These are phyloP conservation scores for Lactarius sanguifluus DNA, from an alignment of 768 basidiomycete species.

Conservation along the genomic window DNA sequence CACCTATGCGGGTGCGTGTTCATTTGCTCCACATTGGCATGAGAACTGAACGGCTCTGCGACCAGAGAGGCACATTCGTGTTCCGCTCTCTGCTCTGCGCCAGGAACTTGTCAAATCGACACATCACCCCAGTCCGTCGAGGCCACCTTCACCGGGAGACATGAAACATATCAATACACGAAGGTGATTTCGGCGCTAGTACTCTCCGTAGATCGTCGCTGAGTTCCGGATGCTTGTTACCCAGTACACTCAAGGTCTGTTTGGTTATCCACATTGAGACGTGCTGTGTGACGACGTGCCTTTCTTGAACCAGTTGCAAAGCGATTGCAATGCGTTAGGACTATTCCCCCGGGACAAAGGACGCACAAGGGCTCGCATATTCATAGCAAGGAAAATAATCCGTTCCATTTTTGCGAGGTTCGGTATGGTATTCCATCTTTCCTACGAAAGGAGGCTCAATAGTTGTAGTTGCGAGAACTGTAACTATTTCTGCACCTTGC, in stretches of 20 bases:
- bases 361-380: constrained; percentile 49
- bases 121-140: constrained; percentile 58
- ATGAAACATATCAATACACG: constrained; percentile 59
- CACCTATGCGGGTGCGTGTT: constrained; percentile 40
- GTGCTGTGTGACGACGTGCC: neutral
- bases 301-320: constrained; percentile 49
- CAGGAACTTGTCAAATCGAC: constrained; percentile 59
- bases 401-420: constrained; percentile 51
- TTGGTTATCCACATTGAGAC: neutral
- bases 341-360: constrained; percentile 44
- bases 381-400: constrained; percentile 45
- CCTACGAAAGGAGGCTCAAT: neutral
- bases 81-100: constrained; percentile 28
- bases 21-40: neutral
- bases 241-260: constrained; percentile 56
- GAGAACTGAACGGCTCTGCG: neutral
- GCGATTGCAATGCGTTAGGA: constrained; percentile 30
- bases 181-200: constrained; percentile 43
- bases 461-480: neutral
- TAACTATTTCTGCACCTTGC: neutral
- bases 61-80: neutral
- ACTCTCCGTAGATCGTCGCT: neutral
- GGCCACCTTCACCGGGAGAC: constrained; percentile 56
- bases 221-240: neutral
- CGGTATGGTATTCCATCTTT: constrained; percentile 32